Evolutionary conservation across 805 yeast species (phyloP).

Genomic region (Ogataea trehaloabstinens): DNA sequence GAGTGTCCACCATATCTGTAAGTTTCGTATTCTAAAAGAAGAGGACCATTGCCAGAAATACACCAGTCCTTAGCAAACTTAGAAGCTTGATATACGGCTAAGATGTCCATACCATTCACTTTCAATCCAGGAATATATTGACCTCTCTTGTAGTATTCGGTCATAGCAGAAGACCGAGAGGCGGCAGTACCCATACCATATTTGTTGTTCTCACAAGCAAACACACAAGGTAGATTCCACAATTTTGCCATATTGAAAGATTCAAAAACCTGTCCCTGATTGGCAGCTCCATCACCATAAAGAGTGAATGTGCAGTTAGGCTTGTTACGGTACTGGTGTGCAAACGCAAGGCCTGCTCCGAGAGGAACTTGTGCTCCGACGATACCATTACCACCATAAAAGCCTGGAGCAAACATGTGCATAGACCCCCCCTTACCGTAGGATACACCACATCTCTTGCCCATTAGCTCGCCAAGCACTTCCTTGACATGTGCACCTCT

Average conservation of each 20-base stretch:
- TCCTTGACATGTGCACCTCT: constrained; percentile 91
- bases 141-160: constrained; percentile 98
- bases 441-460: constrained; percentile 91
- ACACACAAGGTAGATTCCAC: constrained; percentile 93
- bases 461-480: constrained; percentile 95
- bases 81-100: constrained; percentile 94
- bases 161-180: constrained; percentile 91
- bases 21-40: constrained; percentile 95
- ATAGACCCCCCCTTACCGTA: constrained; percentile 99
- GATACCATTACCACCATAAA: constrained; percentile 99
- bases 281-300: constrained; percentile 99
- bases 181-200: constrained; percentile 99
- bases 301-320: constrained; percentile 77
- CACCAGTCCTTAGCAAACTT: constrained; percentile 97
- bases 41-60: constrained; percentile 90
- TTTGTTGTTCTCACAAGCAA: constrained; percentile 98
- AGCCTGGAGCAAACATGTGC: constrained; percentile 96
- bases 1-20: constrained; percentile 99
- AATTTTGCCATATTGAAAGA: constrained; percentile 98
- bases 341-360: constrained; percentile 98
- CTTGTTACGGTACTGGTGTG: constrained; percentile 90
- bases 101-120: constrained; percentile 97
- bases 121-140: constrained; percentile 98
- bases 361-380: constrained; percentile 99
- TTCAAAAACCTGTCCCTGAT: constrained; percentile 99